These are phyloP conservation scores for Fusarium oxysporum DNA, from an alignment of 2,329 filamentous ascomycete genomes.

Conservation along the genomic window DNA sequence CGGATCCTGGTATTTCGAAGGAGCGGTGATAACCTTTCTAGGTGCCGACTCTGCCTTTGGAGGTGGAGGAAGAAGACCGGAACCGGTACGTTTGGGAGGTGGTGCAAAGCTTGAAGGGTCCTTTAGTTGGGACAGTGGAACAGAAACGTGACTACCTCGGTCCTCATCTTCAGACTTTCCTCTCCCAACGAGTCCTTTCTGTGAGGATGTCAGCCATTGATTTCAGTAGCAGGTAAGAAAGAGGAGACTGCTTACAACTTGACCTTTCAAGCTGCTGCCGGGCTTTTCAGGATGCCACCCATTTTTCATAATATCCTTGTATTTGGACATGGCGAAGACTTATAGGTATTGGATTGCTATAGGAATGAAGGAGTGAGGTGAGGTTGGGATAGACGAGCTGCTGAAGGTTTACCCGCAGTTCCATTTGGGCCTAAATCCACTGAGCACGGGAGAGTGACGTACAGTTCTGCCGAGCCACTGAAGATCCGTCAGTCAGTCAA, in stretches of 20 bases:
- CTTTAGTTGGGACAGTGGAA: slow-evolving; percentile 76
- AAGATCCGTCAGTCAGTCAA: not conserved
- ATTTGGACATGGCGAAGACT: slow-evolving; percentile 54
- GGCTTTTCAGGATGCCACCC: slow-evolving; percentile 64
- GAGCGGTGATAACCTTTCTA: slow-evolving; percentile 47
- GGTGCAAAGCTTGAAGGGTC: slow-evolving; percentile 84
- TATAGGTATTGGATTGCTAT: not conserved
- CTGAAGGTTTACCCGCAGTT: slow-evolving; percentile 16
- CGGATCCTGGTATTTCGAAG: slow-evolving; percentile 52
- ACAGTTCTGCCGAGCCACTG: slow-evolving; percentile 29
- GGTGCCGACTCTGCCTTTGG: slow-evolving; percentile 43
- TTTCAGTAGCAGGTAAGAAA: not conserved
- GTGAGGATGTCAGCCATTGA: slow-evolving; percentile 8
- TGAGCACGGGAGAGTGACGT: slow-evolving; percentile 33
- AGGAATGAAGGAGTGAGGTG: slow-evolving; percentile 1
- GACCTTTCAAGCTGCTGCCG: slow-evolving; percentile 54
- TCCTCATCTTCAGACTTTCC: slow-evolving; percentile 50
- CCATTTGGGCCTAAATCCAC: slow-evolving; percentile 17
- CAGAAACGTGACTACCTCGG: slow-evolving; percentile 54
- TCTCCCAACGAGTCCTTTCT: slow-evolving; percentile 62
- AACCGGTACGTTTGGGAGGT: slow-evolving; percentile 73
- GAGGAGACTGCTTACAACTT: slow-evolving; percentile 54
- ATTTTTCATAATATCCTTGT: slow-evolving; percentile 62
- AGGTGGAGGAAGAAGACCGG: slow-evolving; percentile 49
- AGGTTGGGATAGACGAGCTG: slow-evolving; percentile 1